These are phyloP conservation scores for Phycomyces nitens DNA, from an alignment of 192 early-diverging fungal genomes.

Conservation along the genomic window DNA sequence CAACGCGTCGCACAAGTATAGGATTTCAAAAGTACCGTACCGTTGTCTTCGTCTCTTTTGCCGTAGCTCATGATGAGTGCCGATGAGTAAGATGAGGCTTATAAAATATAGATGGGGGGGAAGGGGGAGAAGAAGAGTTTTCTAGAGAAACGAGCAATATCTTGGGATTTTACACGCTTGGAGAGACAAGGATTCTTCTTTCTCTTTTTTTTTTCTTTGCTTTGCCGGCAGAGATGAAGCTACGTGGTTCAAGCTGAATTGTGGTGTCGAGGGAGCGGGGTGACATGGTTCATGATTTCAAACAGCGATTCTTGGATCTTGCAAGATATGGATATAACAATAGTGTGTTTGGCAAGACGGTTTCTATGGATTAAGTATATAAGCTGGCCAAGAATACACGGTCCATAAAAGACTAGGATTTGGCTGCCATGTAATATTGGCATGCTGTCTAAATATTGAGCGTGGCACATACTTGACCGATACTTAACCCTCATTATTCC, in stretches of 20 bases:
- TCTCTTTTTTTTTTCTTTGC: too few relatives aligned
- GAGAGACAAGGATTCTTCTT: too few relatives aligned
- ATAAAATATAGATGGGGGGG: background rate
- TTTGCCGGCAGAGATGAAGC: background rate
- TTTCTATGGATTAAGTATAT: too few relatives aligned
- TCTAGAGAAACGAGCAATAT: background rate
- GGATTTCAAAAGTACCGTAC: constrained; percentile 28
- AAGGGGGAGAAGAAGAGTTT: background rate
- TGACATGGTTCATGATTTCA: background rate
- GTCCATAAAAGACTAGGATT: too few relatives aligned
- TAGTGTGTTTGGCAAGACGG: too few relatives aligned
- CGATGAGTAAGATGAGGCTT: background rate
- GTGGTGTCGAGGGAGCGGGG: background rate
- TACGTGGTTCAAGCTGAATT: constrained; percentile 1
- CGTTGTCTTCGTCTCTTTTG: constrained; percentile 70
- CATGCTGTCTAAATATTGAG: too few relatives aligned
- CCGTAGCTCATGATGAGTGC: constrained; percentile 49
- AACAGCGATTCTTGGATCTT: background rate
- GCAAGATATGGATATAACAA: too few relatives aligned
- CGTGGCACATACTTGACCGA: too few relatives aligned
- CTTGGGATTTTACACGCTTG: too few relatives aligned
- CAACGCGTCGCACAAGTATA: background rate
- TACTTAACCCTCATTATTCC: too few relatives aligned
- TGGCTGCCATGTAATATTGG: too few relatives aligned
- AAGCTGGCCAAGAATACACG: too few relatives aligned